Base-by-base conservation (phyloP, 495 filamentous ascomycete genomes). In the Talaromyces borbonicus region DNA sequence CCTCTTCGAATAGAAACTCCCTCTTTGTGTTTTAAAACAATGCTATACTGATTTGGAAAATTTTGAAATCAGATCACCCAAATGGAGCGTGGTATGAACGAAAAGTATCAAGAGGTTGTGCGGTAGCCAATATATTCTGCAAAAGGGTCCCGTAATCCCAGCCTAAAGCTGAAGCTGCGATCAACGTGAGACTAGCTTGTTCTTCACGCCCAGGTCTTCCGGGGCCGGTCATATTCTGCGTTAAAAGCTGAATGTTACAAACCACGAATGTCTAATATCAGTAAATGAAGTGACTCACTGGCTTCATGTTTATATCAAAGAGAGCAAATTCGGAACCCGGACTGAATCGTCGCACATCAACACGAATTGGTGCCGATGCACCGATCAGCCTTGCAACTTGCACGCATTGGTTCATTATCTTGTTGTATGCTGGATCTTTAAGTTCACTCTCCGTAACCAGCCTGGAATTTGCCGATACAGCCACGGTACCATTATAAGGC, bases 291-390 rank as follows among this genome's bases (percentile, higher is more conserved):
- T 23, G 15, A 59, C 65, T 51, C 48, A 66, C 63, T 7, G 62
- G 63, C 47, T 69, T 69, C 61, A 66, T 59, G 49, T 69, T 66
- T 9, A 69, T 56, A 55, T 69, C 63, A 42, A 69, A 69, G 30
- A 66, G 51, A n/a, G 58, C 63, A 53, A 68, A 68, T 7, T 54
- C 46, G 1, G 47, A 50, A 2, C 48, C 48, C 12, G 44, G 38
- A 6, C 36, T 42, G 24, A 64, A 63, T 8, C 65, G 49, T 18
- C 65, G 43, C 1, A 60, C 48, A 36, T 66, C 63, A 38, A 69
- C 55, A 5, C 65, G 53, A 36, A 66, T 63, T 9, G 58, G 58
- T 4, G 63, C 59, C 19, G 57, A 61, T 4, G 58, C 60, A 8
- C 52, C 38, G 22, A 63, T 56, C 2, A 59, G 23, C 30, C 39